phyloP scores from a whole-genome alignment of 495 filamentous ascomycete species.

The Neurospora discreta region DNA sequence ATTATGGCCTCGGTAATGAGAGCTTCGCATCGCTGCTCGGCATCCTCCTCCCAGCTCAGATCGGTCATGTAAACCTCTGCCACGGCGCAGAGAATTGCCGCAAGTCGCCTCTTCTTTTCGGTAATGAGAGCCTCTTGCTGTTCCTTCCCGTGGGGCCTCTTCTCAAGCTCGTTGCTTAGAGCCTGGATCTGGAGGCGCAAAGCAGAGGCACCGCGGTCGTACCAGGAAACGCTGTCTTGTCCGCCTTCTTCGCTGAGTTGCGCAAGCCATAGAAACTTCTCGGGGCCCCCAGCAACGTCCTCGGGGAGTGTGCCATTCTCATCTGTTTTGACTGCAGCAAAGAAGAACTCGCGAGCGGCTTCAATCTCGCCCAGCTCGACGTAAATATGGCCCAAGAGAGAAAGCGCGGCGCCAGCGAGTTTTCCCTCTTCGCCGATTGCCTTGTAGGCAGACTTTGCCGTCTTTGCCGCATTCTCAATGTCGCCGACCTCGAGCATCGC shows the following conservation, averaged over 20 bases:
- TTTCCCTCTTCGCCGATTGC: conserved; percentile 27
- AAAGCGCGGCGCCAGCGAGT: conserved; percentile 51
- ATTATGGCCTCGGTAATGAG: conserved; percentile 79
- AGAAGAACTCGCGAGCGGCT: conserved; percentile 55
- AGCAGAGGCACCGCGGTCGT: conserved; percentile 64
- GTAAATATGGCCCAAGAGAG: conserved; percentile 71
- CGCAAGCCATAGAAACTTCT: conserved; percentile 93
- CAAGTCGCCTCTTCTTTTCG: conserved; percentile 68
- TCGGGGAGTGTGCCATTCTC: conserved; percentile 55
- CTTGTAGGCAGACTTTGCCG: conserved; percentile 51
- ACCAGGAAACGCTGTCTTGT: conserved; percentile 74
- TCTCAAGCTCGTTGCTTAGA: conserved; percentile 22
- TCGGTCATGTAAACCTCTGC: conserved; percentile 98
- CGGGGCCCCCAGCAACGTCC: conserved; percentile 62
- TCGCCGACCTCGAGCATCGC: conserved; percentile 60
- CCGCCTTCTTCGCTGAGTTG: conserved; percentile 87
- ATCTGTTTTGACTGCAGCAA: conserved; percentile 59
- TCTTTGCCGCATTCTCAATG: conserved; percentile 52
- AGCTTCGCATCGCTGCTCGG: conserved; percentile 71
- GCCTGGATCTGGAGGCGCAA: conserved; percentile 55
- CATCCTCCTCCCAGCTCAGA: conserved; percentile 80
- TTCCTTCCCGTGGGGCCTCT: conserved; percentile 25
- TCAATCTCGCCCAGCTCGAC: conserved; percentile 76
- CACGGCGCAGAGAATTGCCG: conserved; percentile 77
- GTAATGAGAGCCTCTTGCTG: conserved; percentile 35